Evolutionary conservation across 805 yeast species (phyloP).

Genomic region (Grigorovia humatica): DNA sequence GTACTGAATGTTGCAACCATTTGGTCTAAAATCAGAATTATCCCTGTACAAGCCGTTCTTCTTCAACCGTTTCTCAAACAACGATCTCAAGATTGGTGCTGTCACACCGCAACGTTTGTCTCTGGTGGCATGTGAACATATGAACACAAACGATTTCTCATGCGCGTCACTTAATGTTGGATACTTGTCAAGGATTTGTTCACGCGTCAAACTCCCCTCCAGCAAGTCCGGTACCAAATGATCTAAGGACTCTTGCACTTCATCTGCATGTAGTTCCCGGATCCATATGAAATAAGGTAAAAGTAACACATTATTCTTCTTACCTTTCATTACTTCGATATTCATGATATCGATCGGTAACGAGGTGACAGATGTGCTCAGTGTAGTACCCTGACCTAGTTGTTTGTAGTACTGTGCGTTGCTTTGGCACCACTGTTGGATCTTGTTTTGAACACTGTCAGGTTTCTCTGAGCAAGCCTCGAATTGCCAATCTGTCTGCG

Average conservation of each 20-base stretch:
- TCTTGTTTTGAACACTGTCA: slow-evolving; percentile 37
- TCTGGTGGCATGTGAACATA: slow-evolving; percentile 86
- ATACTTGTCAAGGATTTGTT: slow-evolving; percentile 20
- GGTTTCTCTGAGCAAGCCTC: slow-evolving; percentile 44
- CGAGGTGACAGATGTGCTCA: slow-evolving; percentile 37
- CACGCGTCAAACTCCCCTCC: slow-evolving; percentile 16
- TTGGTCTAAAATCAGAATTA: slow-evolving; percentile 58
- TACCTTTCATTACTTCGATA: slow-evolving; percentile 33
- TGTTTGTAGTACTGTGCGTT: slow-evolving; percentile 13
- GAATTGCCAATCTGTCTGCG: slow-evolving; percentile 74
- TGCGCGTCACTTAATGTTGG: slow-evolving; percentile 30
- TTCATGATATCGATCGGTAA: slow-evolving; percentile 39
- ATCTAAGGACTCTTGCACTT: slow-evolving; percentile 37
- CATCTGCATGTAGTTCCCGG: slow-evolving; percentile 34
- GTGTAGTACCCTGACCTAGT: slow-evolving; percentile 22
- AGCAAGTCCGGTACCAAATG: slow-evolving; percentile 36
- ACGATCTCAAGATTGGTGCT: slow-evolving; percentile 80
- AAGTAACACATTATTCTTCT: slow-evolving; percentile 49
- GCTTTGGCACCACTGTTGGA: slow-evolving; percentile 32
- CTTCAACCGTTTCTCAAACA: slow-evolving; percentile 62
- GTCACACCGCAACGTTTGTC: slow-evolving; percentile 91
- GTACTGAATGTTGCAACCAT: slow-evolving; percentile 61
- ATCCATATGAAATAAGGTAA: slow-evolving; percentile 72
- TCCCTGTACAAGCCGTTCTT: slow-evolving; percentile 69
- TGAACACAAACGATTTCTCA: slow-evolving; percentile 43